Conservation (phyloP, 106 monocot species). For the Xerophyta viscosa region DNA sequence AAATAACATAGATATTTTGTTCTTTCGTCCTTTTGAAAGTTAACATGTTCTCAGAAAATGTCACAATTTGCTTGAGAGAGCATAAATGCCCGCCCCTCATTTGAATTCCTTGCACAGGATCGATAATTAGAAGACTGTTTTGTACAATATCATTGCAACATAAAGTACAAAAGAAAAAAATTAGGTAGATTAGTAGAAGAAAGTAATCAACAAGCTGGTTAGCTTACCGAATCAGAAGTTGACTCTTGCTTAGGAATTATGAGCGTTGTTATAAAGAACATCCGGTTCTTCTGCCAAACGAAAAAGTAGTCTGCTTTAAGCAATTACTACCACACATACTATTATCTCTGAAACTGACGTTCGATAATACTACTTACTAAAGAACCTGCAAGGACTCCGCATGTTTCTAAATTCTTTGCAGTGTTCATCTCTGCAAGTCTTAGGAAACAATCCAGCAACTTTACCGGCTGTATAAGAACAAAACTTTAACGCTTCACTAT, state of each 20-base stretch:
- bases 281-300: conserved; percentile 77
- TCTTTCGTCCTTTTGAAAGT: too few relatives aligned
- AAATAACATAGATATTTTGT: too few relatives aligned
- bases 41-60: too few relatives aligned
- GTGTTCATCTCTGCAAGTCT: conserved; percentile 89
- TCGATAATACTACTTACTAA: conserved; percentile 41
- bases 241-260: conserved; percentile 97
- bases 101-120: too few relatives aligned
- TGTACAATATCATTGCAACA: too few relatives aligned
- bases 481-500: too few relatives aligned
- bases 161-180: background rate
- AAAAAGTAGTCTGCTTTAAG: too few relatives aligned
- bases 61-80: too few relatives aligned
- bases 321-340: too few relatives aligned
- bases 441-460: conserved; percentile 84
- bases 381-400: conserved; percentile 96
- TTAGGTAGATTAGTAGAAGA: background rate
- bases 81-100: too few relatives aligned
- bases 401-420: conserved; percentile 87
- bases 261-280: conserved; percentile 78
- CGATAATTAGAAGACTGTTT: too few relatives aligned
- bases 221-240: conserved; percentile 89
- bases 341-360: too few relatives aligned
- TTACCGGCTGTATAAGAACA: conserved; percentile 52
- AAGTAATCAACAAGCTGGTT: conserved; percentile 1